Conservation (phyloP, 2,329 filamentous ascomycete genomes). For the Aspergillus pseudonomiae region DNA sequence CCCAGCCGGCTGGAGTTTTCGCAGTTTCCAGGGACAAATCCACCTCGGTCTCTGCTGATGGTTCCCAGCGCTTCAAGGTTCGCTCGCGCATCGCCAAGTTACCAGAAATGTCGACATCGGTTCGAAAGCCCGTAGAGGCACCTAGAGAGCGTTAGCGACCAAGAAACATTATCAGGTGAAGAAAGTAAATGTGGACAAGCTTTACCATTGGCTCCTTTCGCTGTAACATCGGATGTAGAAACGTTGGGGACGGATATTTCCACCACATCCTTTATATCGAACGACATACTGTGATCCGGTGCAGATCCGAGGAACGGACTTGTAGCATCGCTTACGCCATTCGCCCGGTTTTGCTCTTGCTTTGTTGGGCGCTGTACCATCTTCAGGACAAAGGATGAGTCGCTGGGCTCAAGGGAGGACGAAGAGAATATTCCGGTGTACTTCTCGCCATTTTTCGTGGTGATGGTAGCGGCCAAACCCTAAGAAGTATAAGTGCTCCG, state of each 20-base stretch:
- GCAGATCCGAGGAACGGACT: slow-evolving; percentile 47
- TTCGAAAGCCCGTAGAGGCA: slow-evolving; percentile 72
- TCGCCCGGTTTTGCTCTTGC: slow-evolving; percentile 38
- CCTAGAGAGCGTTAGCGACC: slow-evolving; percentile 52
- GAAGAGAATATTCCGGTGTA: slow-evolving; percentile 65
- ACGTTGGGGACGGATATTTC: slow-evolving; percentile 60
- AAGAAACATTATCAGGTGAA: not conserved
- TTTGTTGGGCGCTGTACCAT: slow-evolving; percentile 62
- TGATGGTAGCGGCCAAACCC: slow-evolving; percentile 60
- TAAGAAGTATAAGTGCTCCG: slow-evolving; percentile 36
- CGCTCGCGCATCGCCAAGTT: slow-evolving; percentile 71
- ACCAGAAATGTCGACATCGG: slow-evolving; percentile 85
- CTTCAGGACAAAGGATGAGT: slow-evolving; percentile 62
- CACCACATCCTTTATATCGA: slow-evolving; percentile 63
- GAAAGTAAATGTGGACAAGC: not conserved
- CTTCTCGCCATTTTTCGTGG: slow-evolving; percentile 62
- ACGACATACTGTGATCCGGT: slow-evolving; percentile 58
- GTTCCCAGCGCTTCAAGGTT: slow-evolving; percentile 79
- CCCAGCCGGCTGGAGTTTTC: slow-evolving; percentile 65
- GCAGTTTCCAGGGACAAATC: slow-evolving; percentile 73
- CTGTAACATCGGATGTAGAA: slow-evolving; percentile 53
- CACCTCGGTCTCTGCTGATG: slow-evolving; percentile 62
- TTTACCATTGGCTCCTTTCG: slow-evolving; percentile 62
- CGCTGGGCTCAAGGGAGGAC: slow-evolving; percentile 54
- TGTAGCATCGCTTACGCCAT: slow-evolving; percentile 45